These are phyloP conservation scores for Colletotrichum salicis DNA, from an alignment of 2,329 filamentous ascomycete genomes.

Conservation along the genomic window DNA sequence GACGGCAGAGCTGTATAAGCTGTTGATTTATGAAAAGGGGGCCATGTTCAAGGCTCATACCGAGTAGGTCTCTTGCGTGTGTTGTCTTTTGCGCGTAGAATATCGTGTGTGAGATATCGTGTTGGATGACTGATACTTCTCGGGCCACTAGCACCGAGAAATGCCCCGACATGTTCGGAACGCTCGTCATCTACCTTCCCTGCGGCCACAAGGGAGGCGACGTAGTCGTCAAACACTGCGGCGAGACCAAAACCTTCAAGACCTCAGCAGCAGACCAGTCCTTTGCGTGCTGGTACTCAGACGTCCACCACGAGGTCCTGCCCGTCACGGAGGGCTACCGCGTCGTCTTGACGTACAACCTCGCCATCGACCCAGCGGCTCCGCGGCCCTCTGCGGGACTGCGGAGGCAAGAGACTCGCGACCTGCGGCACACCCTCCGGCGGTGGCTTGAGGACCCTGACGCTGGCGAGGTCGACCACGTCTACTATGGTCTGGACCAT, in stretches of 20 bases:
- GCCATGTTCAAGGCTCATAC: constrained; percentile 60
- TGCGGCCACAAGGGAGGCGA: constrained; percentile 60
- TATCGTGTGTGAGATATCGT: neutral
- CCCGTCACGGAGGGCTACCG: constrained; percentile 59
- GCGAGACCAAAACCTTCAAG: constrained; percentile 44
- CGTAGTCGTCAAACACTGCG: constrained; percentile 50
- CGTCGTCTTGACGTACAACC: constrained; percentile 64
- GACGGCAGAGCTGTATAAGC: constrained; percentile 54
- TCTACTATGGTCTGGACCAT: constrained; percentile 47
- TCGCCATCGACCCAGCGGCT: constrained; percentile 42
- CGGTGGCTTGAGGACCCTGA: constrained; percentile 40
- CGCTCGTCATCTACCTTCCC: constrained; percentile 59
- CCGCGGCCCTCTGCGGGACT: constrained; percentile 38
- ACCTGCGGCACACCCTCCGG: constrained; percentile 38
- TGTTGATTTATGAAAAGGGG: constrained; percentile 61
- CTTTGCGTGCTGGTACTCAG: constrained; percentile 56
- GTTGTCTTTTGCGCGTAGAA: neutral
- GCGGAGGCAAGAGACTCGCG: constrained; percentile 3
- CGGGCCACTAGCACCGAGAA: constrained; percentile 53
- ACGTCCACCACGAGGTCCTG: constrained; percentile 62
- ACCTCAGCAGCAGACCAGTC: constrained; percentile 42
- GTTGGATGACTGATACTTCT: neutral
- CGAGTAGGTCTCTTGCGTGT: constrained; percentile 42
- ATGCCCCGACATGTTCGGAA: constrained; percentile 60
- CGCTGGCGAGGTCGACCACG: neutral